These are phyloP conservation scores for Suhomyces canberraensis DNA, from an alignment of 805 yeast genomes.

Conservation along the genomic window DNA sequence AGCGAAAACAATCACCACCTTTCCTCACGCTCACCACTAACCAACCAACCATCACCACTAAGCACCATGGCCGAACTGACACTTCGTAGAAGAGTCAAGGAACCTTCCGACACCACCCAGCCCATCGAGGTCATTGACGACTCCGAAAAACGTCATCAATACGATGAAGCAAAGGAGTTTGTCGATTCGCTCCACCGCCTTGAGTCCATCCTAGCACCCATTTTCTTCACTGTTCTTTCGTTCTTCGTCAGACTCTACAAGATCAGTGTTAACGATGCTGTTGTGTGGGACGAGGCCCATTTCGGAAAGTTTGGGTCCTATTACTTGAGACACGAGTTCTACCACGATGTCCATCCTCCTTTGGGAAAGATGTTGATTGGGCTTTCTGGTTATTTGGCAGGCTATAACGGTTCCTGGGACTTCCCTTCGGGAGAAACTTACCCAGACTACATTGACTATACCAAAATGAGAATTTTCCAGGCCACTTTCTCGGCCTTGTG, in stretches of 20 bases:
- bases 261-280: conserved; percentile 68
- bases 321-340: conserved; percentile 82
- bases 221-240: conserved; percentile 34
- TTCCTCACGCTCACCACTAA: not conserved
- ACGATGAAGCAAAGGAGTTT: conserved; percentile 26
- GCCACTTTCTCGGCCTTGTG: conserved; percentile 80
- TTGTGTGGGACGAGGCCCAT: conserved; percentile 98
- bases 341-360: conserved; percentile 98
- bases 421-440: conserved; percentile 80
- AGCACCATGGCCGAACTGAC: conserved; percentile 19
- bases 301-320: conserved; percentile 96
- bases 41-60: conserved; percentile 5
- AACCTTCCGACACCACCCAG: conserved; percentile 7
- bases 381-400: conserved; percentile 79
- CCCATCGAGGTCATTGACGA: conserved; percentile 3
- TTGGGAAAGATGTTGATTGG: conserved; percentile 93
- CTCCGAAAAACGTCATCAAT: conserved; percentile 21
- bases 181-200: conserved; percentile 19
- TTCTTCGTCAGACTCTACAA: conserved; percentile 63
- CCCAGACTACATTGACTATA: conserved; percentile 75
- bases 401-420: conserved; percentile 83
- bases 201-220: conserved; percentile 29
- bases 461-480: conserved; percentile 83
- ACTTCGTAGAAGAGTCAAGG: conserved; percentile 18
- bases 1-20: not conserved